Percentiles rank a stretch among this genome's conserved stretches.
These are phyloP conservation scores for Aspergillus flavus DNA, from an alignment of 2,329 filamentous ascomycete genomes.

Conservation along the genomic window DNA sequence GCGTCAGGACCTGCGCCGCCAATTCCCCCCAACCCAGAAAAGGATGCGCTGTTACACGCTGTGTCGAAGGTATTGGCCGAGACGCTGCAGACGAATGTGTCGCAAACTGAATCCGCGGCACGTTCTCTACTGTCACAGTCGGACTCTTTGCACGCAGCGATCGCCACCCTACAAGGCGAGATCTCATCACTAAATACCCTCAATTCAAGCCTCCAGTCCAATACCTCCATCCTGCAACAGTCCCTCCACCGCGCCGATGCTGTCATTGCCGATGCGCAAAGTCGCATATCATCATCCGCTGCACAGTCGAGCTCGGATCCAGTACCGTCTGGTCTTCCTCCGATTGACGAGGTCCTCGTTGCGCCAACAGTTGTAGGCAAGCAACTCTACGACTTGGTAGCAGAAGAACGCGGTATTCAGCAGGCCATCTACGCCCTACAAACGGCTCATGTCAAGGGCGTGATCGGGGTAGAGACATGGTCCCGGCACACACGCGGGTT, in stretches of 20 bases:
- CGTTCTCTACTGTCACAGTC: slow-evolving; percentile 78
- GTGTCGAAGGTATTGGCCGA: slow-evolving; percentile 70
- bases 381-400: slow-evolving; percentile 85
- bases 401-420: slow-evolving; percentile 82
- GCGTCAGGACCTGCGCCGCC: slow-evolving; percentile 67
- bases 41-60: slow-evolving; percentile 79
- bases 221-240: slow-evolving; percentile 76
- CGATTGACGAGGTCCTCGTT: slow-evolving; percentile 89
- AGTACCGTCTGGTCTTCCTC: slow-evolving; percentile 57
- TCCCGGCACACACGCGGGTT: slow-evolving; percentile 49
- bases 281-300: slow-evolving; percentile 46
- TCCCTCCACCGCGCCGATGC: slow-evolving; percentile 77
- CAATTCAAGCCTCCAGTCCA: slow-evolving; percentile 70
- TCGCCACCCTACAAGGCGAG: slow-evolving; percentile 72
- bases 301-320: slow-evolving; percentile 35
- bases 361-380: slow-evolving; percentile 90
- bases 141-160: slow-evolving; percentile 70
- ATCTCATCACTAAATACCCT: slow-evolving; percentile 70
- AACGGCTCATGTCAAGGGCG: slow-evolving; percentile 47
- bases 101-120: slow-evolving; percentile 74
- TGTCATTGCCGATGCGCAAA: slow-evolving; percentile 72
- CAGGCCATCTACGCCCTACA: slow-evolving; percentile 76
- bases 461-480: slow-evolving; percentile 51
- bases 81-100: slow-evolving; percentile 68
- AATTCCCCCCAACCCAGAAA: slow-evolving; percentile 93